phyloP scores from a whole-genome alignment of 2,329 filamentous ascomycete species.

The Pestalotiopsis sp. region DNA sequence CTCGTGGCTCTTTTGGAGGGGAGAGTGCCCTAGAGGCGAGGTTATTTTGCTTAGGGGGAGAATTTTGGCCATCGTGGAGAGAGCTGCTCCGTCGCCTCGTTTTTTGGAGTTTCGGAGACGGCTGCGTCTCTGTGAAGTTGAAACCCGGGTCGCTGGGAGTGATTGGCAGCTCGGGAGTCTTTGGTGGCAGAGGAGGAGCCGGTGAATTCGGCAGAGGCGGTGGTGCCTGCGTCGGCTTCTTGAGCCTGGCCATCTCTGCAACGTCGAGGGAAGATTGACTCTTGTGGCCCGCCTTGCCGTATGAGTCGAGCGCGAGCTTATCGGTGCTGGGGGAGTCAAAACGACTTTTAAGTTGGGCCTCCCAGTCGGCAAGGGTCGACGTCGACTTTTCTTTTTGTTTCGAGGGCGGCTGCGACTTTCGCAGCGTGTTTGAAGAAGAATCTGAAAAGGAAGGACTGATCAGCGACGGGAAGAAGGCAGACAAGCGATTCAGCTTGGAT shows the following conservation, averaged over 20 bases:
- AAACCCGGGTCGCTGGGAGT: conserved; percentile 21
- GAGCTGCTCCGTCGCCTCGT: conserved; percentile 31
- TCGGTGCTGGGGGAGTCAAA: conserved; percentile 7
- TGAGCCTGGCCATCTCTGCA: conserved; percentile 8
- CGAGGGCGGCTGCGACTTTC: conserved; percentile 28
- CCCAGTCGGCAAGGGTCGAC: conserved; percentile 7
- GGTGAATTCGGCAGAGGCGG: conserved; percentile 20
- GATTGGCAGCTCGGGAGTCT: conserved; percentile 16
- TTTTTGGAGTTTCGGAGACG: conserved; percentile 28
- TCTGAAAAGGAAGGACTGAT: conserved; percentile 28
- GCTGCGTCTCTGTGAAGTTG: conserved; percentile 27
- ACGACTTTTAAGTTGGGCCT: conserved; percentile 5
- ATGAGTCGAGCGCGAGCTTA: background rate
- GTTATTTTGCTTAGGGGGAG: conserved; percentile 18
- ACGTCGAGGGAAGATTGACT: conserved; percentile 19
- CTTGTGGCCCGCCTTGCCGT: conserved; percentile 14
- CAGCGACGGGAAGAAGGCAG: conserved; percentile 34
- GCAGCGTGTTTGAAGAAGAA: conserved; percentile 18
- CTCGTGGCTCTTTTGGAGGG: conserved; percentile 38
- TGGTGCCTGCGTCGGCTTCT: conserved; percentile 12
- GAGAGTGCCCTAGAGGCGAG: conserved; percentile 18
- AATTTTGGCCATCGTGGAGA: conserved; percentile 19
- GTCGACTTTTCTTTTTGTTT: conserved; percentile 12
- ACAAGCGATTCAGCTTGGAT: conserved; percentile 30
- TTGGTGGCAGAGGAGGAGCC: conserved; percentile 7